Evolutionary conservation across 306 rosid species (phyloP), one percentile per base, ranked within the genome.

Genomic region (Pyrus betulifolia): DNA sequence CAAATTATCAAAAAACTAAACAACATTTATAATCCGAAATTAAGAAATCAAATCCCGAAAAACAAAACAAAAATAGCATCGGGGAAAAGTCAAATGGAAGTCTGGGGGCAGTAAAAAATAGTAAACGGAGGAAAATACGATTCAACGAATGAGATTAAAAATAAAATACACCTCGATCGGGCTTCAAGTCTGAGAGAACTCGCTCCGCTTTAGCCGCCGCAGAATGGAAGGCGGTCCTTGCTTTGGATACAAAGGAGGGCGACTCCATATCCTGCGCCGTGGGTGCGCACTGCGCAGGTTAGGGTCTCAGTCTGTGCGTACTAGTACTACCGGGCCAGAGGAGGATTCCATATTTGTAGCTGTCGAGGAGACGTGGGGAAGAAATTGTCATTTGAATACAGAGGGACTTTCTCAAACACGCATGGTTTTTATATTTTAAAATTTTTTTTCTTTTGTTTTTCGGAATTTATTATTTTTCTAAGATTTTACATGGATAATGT

Each of bases 171-270:
- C 95, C 96, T 83, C 90, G 96, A 89, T 92, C 96, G 78, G 97
- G 83, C 79, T 94, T 95, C 55, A 91, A 92, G 84, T 91, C 97
- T 30, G 82, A 72, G 17, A 92, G 83, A 59, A 92, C 92, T 22
- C 97, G 87, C 89, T 92, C 99, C 96, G 99, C 98, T 91, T 95
- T 95, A 21, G 97, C 97, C 75, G 99, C 99, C 18, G 96, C 98
- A 81, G 98, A 96, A 91, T 91, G 88, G 57, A 96, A 89, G 91
- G 98, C 97, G 27, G 86, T 89, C 91, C 96, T 91, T 68, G 99
- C 97, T 89, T 91, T 96, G 52, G 90, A 96, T 62, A 96, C 97
- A 77, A 92, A 89, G 68, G 99, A 88, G 11, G 89, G 88, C 66
- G 88, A 68, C 80, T 96, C 98, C 99, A 92, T 95, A 76, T 79